phyloP scores from a whole-genome alignment of 2,329 filamentous ascomycete genomes.

The Annulohypoxylon truncatum region DNA sequence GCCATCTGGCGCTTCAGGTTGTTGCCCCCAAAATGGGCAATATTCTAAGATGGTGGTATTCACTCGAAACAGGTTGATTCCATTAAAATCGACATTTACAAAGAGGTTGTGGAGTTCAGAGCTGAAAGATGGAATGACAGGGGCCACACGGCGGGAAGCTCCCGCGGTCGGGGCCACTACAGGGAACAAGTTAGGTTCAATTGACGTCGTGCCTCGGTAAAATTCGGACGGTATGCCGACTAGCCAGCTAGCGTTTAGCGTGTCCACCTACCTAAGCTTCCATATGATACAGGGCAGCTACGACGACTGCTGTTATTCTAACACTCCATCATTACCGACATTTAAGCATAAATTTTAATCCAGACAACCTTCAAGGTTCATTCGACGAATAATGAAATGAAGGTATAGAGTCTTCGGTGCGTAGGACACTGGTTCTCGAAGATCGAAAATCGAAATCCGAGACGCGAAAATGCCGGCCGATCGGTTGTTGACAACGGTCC shows the following conservation, averaged over 20 bases:
- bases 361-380: constrained; percentile 13
- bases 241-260: neutral
- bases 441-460: neutral
- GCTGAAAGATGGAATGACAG: constrained; percentile 15
- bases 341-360: neutral
- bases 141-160: constrained; percentile 26
- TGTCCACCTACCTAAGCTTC: neutral
- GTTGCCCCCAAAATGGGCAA: constrained; percentile 4
- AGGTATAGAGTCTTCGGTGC: neutral
- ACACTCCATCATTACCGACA: constrained; percentile 1
- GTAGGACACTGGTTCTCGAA: neutral
- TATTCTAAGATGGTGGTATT: constrained; percentile 11
- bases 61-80: neutral
- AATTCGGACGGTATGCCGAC: constrained; percentile 10
- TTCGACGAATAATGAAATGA: constrained; percentile 18
- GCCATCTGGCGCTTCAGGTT: constrained; percentile 39
- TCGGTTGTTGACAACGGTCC: constrained; percentile 72
- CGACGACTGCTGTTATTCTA: neutral
- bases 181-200: constrained; percentile 8
- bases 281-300: neutral
- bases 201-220: constrained; percentile 47
- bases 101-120: constrained; percentile 34
- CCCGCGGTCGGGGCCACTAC: constrained; percentile 13
- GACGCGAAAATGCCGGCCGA: constrained; percentile 70
- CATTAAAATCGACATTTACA: constrained; percentile 12